phyloP scores from a whole-genome alignment of 2,329 filamentous ascomycete genomes.

The Trichoderma polysporum region DNA sequence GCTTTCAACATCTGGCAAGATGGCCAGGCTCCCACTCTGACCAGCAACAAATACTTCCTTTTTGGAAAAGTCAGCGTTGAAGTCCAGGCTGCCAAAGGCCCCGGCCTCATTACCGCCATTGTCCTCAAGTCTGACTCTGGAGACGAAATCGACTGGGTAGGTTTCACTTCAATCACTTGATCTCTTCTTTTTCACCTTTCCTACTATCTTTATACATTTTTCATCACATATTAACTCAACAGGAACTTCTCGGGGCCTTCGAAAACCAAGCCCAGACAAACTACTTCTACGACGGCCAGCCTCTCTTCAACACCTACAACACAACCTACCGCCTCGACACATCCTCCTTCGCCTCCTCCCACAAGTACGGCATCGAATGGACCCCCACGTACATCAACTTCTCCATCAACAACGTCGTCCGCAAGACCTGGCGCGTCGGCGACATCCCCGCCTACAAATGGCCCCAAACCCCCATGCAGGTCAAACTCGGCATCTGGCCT shows the following conservation, averaged over 20 bases:
- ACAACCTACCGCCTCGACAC: constrained; percentile 47
- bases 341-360: constrained; percentile 43
- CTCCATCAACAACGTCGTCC: constrained; percentile 52
- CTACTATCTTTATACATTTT: not conserved
- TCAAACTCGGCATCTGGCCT: constrained; percentile 62
- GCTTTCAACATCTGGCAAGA: constrained; percentile 56
- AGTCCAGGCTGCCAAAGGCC: constrained; percentile 68
- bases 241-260: constrained; percentile 33
- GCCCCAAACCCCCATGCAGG: constrained; percentile 68
- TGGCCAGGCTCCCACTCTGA: constrained; percentile 61
- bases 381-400: constrained; percentile 57
- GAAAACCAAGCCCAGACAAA: constrained; percentile 69
- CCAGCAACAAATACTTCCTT: constrained; percentile 76
- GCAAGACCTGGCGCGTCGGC: constrained; percentile 40
- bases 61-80: constrained; percentile 72
- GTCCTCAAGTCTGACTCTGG: constrained; percentile 75
- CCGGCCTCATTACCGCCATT: constrained; percentile 73
- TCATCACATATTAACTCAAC: not conserved
- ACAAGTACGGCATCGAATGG: constrained; percentile 71
- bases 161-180: not conserved
- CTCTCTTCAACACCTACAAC: constrained; percentile 52
- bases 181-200: not conserved
- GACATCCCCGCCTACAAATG: constrained; percentile 50
- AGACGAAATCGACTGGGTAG: constrained; percentile 63
- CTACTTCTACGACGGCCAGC: constrained; percentile 70